A percentile compares a stretch with the other conserved stretches of the same genome.
phyloP scores from a whole-genome alignment of 495 filamentous ascomycete species.

The Hypomontagnella monticulosa region DNA sequence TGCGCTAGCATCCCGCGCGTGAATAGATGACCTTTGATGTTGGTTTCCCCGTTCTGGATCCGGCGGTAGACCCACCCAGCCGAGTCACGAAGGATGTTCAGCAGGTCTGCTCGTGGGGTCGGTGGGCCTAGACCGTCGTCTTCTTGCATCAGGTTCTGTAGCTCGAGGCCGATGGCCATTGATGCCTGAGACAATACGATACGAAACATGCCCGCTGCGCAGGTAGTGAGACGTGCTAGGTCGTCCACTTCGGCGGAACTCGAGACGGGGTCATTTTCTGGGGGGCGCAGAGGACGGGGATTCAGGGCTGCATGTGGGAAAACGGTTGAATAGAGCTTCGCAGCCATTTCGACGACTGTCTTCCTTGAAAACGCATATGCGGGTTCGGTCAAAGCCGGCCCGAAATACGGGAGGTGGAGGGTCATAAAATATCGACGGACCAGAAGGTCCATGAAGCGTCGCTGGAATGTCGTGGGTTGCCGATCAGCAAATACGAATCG shows the following conservation, averaged over 20 bases:
- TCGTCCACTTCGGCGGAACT: conserved; percentile 40
- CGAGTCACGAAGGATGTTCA: conserved; percentile 58
- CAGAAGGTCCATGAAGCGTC: conserved; percentile 53
- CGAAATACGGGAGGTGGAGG: conserved; percentile 61
- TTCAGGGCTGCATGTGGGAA: conserved; percentile 48
- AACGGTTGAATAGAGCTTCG: conserved; percentile 59
- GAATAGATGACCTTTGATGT: conserved; percentile 66
- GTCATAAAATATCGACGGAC: conserved; percentile 57
- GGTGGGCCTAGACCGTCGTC: conserved; percentile 56
- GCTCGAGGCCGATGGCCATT: conserved; percentile 58
- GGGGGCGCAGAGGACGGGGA: conserved; percentile 9
- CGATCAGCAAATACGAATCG: conserved; percentile 26
- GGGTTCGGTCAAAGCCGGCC: conserved; percentile 47
- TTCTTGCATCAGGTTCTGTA: conserved; percentile 61
- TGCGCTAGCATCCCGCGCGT: conserved; percentile 52
- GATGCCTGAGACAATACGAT: conserved; percentile 51
- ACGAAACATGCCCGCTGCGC: conserved; percentile 55
- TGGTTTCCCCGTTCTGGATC: conserved; percentile 63
- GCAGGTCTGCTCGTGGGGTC: conserved; percentile 57
- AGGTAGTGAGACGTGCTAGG: conserved; percentile 49
- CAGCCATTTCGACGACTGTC: conserved; percentile 57
- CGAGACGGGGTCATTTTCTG: conserved; percentile 1
- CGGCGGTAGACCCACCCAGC: conserved; percentile 53
- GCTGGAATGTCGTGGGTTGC: conserved; percentile 50
- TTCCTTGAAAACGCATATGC: conserved; percentile 62